Conservation (phyloP, 2,329 filamentous ascomycete genomes). For the Ophiostoma pallidulum region DNA sequence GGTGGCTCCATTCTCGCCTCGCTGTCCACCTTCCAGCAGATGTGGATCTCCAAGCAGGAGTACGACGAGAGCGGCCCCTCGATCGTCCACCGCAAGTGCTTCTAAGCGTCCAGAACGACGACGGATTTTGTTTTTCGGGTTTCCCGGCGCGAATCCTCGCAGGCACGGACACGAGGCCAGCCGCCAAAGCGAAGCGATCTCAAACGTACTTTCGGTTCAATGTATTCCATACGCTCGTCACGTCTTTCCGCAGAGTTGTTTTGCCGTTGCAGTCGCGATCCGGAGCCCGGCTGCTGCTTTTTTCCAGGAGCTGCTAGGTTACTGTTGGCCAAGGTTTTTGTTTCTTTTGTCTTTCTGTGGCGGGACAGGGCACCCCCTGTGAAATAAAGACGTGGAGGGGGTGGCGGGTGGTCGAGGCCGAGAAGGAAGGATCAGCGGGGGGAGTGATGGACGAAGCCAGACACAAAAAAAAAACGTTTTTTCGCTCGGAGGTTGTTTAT, state of each 20-base stretch:
- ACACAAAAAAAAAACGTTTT: constrained; percentile 10
- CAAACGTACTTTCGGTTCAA: constrained; percentile 29
- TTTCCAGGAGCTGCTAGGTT: constrained; percentile 25
- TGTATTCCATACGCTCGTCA: constrained; percentile 42
- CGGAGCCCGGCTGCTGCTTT: constrained; percentile 37
- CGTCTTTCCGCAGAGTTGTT: constrained; percentile 49
- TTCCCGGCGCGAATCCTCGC: constrained; percentile 26
- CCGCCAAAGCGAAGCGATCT: constrained; percentile 33
- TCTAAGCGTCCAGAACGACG: constrained; percentile 55
- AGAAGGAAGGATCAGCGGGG: not conserved
- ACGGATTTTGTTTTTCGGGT: not conserved
- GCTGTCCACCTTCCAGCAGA: constrained; percentile 99
- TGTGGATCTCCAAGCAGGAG: constrained; percentile 99
- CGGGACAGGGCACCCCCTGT: constrained; percentile 31
- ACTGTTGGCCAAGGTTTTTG: constrained; percentile 30
- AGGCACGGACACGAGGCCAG: constrained; percentile 37
- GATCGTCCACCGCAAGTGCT: constrained; percentile 99
- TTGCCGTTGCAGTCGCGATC: constrained; percentile 36
- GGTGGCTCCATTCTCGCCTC: constrained; percentile 99
- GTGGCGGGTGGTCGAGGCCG: constrained; percentile 36
- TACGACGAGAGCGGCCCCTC: constrained; percentile 99
- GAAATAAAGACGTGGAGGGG: constrained; percentile 36
- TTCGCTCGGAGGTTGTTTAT: constrained; percentile 41
- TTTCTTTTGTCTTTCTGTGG: constrained; percentile 40
- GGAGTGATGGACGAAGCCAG: constrained; percentile 5